A percentile compares a stretch with the other conserved stretches of the same genome.
phyloP scores from a whole-genome alignment of 1,139 yeast species.

The Hanseniaspora uvarum region DNA sequence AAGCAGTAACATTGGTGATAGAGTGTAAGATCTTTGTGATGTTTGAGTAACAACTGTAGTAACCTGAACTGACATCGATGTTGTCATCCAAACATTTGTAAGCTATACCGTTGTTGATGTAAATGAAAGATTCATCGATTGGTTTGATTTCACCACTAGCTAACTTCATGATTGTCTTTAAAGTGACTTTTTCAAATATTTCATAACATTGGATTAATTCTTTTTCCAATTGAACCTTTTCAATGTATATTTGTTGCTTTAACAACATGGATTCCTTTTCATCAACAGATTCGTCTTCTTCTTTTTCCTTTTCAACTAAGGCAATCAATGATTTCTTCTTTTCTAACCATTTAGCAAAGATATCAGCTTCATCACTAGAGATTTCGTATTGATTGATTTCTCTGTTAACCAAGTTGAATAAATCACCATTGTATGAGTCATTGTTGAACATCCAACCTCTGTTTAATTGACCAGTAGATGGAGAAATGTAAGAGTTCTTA shows the following conservation, averaged over 20 bases:
- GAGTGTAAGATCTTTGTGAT: conserved; percentile 62
- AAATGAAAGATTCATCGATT: conserved; percentile 74
- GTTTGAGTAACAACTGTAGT: conserved; percentile 67
- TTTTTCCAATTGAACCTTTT: conserved; percentile 60
- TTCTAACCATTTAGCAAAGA: conserved; percentile 9
- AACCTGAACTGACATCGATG: conserved; percentile 74
- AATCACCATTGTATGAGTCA: conserved; percentile 23
- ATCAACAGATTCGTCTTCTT: not conserved
- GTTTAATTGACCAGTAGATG: conserved; percentile 51
- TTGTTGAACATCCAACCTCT: conserved; percentile 58
- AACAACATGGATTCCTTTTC: not conserved
- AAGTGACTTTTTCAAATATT: conserved; percentile 69
- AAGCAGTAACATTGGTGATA: conserved; percentile 47
- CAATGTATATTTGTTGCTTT: conserved; percentile 4
- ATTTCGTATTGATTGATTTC: conserved; percentile 32
- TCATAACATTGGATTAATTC: conserved; percentile 59
- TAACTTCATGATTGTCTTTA: conserved; percentile 68
- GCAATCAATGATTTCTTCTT: conserved; percentile 2
- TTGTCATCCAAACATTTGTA: conserved; percentile 62
- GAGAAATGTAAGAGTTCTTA: conserved; percentile 48
- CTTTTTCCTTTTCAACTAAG: not conserved
- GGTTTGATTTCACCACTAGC: conserved; percentile 64
- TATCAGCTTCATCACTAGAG: conserved; percentile 3
- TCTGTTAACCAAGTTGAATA: conserved; percentile 25
- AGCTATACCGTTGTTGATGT: conserved; percentile 64